phyloP scores from a whole-genome alignment of 2,329 filamentous ascomycete genomes.

The Zalaria obscura region DNA sequence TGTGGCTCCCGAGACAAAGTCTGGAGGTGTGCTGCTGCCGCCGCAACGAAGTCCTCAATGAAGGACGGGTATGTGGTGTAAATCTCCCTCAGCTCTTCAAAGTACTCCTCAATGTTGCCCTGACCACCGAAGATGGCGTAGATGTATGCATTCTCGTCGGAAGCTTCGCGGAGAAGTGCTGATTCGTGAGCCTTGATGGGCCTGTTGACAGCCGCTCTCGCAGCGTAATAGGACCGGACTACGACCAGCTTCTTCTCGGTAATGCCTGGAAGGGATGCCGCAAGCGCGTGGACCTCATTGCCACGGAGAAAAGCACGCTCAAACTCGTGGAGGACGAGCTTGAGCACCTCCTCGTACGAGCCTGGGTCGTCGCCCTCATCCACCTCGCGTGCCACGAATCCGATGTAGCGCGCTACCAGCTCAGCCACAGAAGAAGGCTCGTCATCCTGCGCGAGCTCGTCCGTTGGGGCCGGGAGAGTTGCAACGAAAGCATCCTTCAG shows the following conservation, averaged over 20 bases:
- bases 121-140: slow-evolving; percentile 96
- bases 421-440: slow-evolving; percentile 94
- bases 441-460: slow-evolving; percentile 94
- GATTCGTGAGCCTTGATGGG: slow-evolving; percentile 88
- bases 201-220: slow-evolving; percentile 68
- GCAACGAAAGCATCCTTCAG: slow-evolving; percentile 81
- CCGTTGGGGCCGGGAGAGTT: slow-evolving; percentile 77
- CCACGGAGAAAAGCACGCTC: slow-evolving; percentile 88
- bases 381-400: slow-evolving; percentile 75
- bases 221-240: slow-evolving; percentile 82
- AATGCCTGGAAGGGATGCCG: slow-evolving; percentile 75
- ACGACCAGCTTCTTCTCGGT: slow-evolving; percentile 83
- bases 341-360: slow-evolving; percentile 83
- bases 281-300: slow-evolving; percentile 90
- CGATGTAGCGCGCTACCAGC: slow-evolving; percentile 85
- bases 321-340: slow-evolving; percentile 87
- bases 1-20: slow-evolving; percentile 67
- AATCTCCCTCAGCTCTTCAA: slow-evolving; percentile 87
- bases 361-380: slow-evolving; percentile 88
- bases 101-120: slow-evolving; percentile 99
- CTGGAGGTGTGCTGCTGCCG: slow-evolving; percentile 77
- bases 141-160: slow-evolving; percentile 68
- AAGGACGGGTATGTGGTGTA: slow-evolving; percentile 86
- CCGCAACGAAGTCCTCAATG: slow-evolving; percentile 68
- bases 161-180: slow-evolving; percentile 75